phyloP scores from a whole-genome alignment of 768 basidiomycete species.

The Dioszegia aurantiaca region DNA sequence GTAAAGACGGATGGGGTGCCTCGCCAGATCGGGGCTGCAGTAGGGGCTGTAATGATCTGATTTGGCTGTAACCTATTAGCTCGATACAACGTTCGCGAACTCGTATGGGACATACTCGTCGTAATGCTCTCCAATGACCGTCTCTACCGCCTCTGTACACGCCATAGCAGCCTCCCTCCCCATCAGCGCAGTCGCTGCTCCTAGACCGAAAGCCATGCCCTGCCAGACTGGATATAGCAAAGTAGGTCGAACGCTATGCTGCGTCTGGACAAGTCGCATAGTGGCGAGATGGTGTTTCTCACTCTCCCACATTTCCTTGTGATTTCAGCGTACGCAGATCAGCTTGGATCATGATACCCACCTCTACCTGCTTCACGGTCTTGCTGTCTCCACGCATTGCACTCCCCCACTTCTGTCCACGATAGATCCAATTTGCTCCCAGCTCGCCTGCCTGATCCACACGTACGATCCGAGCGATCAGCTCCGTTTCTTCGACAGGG shows the following conservation, averaged over 20 bases:
- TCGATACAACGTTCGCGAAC: background rate
- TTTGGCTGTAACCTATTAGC: constrained; percentile 62
- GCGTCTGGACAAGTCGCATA: constrained; percentile 77
- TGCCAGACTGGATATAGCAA: constrained; percentile 79
- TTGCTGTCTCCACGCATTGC: constrained; percentile 42
- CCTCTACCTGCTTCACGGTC: constrained; percentile 70
- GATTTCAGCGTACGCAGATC: no score
- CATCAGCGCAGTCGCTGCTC: constrained; percentile 78
- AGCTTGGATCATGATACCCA: no score
- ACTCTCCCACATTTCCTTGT: constrained; percentile 99
- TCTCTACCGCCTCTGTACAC: constrained; percentile 96
- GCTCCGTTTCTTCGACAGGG: constrained; percentile 32
- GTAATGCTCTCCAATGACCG: constrained; percentile 96
- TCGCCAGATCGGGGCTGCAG: constrained; percentile 18
- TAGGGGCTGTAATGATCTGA: constrained; percentile 58
- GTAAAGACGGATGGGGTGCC: constrained; percentile 69
- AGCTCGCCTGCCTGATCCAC: constrained; percentile 96
- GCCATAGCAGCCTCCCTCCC: constrained; percentile 96
- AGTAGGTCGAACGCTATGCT: constrained; percentile 82
- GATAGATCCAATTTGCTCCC: constrained; percentile 93
- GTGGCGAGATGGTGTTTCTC: constrained; percentile 86
- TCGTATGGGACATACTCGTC: constrained; percentile 68
- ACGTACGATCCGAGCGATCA: constrained; percentile 58
- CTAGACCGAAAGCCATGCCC: constrained; percentile 79
- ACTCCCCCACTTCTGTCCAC: constrained; percentile 76